phyloP scores from a whole-genome alignment of 1,284 basidiomycete genomes.

The Trichosporon sp. region DNA sequence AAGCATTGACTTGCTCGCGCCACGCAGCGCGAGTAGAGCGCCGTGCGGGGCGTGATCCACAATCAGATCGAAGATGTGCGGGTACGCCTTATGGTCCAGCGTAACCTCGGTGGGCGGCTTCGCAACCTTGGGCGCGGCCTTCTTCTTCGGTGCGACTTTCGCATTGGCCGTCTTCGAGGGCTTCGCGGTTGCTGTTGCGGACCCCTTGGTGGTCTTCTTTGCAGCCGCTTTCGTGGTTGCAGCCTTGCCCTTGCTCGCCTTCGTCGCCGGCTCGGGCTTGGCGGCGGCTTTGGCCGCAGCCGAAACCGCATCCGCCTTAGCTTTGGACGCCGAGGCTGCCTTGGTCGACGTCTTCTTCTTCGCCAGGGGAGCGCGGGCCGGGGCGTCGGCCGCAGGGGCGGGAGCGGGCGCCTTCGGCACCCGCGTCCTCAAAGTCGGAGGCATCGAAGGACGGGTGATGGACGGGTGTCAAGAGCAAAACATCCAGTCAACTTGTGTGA shows the following conservation, averaged over 20 bases:
- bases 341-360: neutral
- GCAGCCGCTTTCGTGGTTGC: neutral
- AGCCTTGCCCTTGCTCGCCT: neutral
- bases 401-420: neutral
- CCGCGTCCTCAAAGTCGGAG: neutral
- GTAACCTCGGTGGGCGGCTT: neutral
- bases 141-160: neutral
- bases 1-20: neutral
- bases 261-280: neutral
- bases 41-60: neutral
- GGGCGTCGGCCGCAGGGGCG: neutral
- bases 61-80: slow-evolving; percentile 10
- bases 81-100: slow-evolving; percentile 3
- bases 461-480: neutral
- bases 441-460: neutral
- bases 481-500: neutral
- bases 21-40: slow-evolving; percentile 4
- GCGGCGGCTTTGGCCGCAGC: neutral
- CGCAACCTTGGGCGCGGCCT: neutral
- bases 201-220: neutral
- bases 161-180: neutral
- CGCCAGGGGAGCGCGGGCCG: neutral
- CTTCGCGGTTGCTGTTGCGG: neutral
- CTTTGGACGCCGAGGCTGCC: neutral
- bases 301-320: neutral